Percentiles rank a stretch among this genome's conserved stretches.
Conservation (phyloP, 2,329 filamentous ascomycete species). For the Penicillium sp. region DNA sequence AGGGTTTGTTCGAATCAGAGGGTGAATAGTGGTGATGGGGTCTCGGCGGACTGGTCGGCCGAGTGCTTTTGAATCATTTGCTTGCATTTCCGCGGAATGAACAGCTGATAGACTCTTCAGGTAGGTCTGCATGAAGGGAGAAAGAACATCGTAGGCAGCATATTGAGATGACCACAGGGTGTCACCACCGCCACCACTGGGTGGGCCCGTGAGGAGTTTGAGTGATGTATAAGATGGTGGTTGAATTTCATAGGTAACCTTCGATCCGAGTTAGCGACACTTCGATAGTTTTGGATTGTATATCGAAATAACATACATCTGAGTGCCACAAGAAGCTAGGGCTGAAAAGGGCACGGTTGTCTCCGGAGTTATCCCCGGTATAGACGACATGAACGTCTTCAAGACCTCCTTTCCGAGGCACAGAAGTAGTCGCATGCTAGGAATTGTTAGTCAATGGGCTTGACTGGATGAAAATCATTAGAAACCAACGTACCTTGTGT, state of each 20-base stretch:
- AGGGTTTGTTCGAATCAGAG: constrained; percentile 62
- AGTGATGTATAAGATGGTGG: constrained; percentile 62
- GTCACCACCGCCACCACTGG: constrained; percentile 60
- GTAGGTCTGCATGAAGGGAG: constrained; percentile 60
- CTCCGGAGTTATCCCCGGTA: constrained; percentile 56
- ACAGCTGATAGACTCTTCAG: constrained; percentile 61
- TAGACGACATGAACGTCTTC: constrained; percentile 64
- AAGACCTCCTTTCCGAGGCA: constrained; percentile 53
- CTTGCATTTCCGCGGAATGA: constrained; percentile 60
- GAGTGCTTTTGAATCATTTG: constrained; percentile 53
- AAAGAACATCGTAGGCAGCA: constrained; percentile 62
- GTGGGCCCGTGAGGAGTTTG: constrained; percentile 58
- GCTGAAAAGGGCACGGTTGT: constrained; percentile 59
- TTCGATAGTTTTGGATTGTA: background rate
- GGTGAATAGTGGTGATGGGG: constrained; percentile 60
- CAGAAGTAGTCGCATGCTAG: constrained; percentile 58
- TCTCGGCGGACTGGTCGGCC: constrained; percentile 58
- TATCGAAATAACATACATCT: constrained; percentile 45
- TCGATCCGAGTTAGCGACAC: background rate
- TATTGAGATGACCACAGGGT: constrained; percentile 64
- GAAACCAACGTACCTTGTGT: constrained; percentile 46
- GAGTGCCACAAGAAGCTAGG: constrained; percentile 62
- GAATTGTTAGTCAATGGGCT: constrained; percentile 8
- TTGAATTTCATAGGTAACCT: constrained; percentile 62
- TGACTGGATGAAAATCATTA: background rate